Base-by-base conservation (phyloP, 139 green algal genomes). In the Asterochloris erici region DNA sequence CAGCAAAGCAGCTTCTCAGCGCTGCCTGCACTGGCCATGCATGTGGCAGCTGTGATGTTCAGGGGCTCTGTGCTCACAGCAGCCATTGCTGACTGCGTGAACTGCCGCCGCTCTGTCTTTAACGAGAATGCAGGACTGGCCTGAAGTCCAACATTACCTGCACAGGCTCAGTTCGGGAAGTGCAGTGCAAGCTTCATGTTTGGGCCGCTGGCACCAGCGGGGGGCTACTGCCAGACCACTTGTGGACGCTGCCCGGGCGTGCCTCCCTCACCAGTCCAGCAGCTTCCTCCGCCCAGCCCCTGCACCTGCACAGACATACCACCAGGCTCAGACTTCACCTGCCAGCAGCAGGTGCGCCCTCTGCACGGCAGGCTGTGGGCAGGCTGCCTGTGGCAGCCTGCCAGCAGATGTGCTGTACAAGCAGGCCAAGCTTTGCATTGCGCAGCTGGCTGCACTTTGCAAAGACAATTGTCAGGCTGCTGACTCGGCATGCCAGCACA, bases 151-250 rank as follows among this genome's bases (percentile, higher is more conserved):
- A 27, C 29, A 12, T 23, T 38, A n/a, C 23, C 21, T 80, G 76
- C 76, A 80, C 60, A 80, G 47, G 68, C 24, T 54, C 38, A n/a
- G 17, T 80, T 80, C 69, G 76, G 76, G 24, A 80, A 80, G 60
- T 80, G 76, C 60, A 54, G 24, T 70, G 76, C 76, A 69, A n/a
- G n/a, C 60, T 80, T 80, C 76, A 80, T 80, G 76, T 62, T 80
- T 54, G 38, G 38, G 38, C 38, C 38, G 38, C 38, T 54, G 6
- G 6, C 38, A 54, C 38, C 38, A 27, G 76, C 21, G 68, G 76
- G 76, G 14, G 68, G 68, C 76, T 80, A 70, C 60, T 80, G 76
- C 76, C 76, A 80, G 76, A 26, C 60, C 47, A 80, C 76, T 70
- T 80, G 76, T 38, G 76, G 76, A 21, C n/a, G 60, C 16, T 80